Percentiles rank a stretch among this genome's conserved stretches.
Conservation (phyloP, 2,329 filamentous ascomycete species). For the Nothomitra cinnamomea region DNA sequence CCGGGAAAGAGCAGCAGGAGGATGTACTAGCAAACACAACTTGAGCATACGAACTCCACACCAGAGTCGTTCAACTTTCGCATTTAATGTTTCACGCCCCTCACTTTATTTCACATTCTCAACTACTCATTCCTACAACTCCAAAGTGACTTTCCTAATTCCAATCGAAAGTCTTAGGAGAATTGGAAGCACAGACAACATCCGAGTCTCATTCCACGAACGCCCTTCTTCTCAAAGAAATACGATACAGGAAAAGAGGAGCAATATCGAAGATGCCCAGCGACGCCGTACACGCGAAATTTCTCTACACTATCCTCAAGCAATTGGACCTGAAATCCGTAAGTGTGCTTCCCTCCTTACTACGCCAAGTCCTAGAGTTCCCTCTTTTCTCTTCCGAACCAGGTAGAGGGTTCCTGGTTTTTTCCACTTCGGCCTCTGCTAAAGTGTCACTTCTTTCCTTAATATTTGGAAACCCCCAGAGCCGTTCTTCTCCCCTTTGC, state of each 20-base stretch:
- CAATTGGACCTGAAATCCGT: constrained; percentile 32
- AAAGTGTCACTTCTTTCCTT: no score
- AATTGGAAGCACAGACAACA: not conserved
- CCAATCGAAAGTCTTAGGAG: not conserved
- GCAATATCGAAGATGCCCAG: constrained; percentile 20
- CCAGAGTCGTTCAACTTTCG: no score
- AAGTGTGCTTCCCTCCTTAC: constrained; percentile 18
- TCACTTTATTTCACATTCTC: no score
- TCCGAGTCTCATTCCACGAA: not conserved
- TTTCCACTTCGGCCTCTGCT: no score
- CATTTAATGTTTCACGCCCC: no score
- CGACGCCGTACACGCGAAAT: constrained; percentile 28
- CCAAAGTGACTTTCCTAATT: not conserved
- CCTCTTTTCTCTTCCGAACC: not conserved
- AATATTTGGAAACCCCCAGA: no score
- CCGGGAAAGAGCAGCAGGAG: no score
- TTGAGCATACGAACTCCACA: no score
- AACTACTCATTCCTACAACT: no score
- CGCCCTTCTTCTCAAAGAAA: not conserved
- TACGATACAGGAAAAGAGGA: not conserved
- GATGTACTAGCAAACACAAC: no score
- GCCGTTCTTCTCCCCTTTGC: no score
- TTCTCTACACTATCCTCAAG: constrained; percentile 38
- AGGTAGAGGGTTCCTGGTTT: no score
- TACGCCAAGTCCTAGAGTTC: not conserved